Evolutionary conservation across 1,284 basidiomycete genomes (phyloP).

Genomic region (Cryptococcus sp.): DNA sequence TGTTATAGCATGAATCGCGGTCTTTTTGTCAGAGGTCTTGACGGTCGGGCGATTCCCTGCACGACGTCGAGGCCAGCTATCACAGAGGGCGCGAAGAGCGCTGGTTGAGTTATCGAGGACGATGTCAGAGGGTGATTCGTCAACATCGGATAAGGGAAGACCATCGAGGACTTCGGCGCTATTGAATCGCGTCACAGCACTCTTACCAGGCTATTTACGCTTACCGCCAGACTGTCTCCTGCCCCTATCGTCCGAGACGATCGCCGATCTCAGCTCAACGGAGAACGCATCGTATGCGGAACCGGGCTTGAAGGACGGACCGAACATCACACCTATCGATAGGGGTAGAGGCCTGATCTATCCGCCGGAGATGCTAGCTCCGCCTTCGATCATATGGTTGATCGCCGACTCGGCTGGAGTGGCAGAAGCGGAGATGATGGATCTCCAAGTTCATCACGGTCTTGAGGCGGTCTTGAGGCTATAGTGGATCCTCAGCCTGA

Average conservation of each 20-base stretch:
- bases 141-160: background rate
- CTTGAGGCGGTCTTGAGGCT: slow-evolving; percentile 29
- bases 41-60: slow-evolving; percentile 16
- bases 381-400: slow-evolving; percentile 75
- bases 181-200: slow-evolving; percentile 17
- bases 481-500: slow-evolving; percentile 27
- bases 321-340: background rate
- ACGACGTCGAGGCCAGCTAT: slow-evolving; percentile 1
- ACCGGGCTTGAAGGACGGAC: slow-evolving; percentile 10
- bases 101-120: slow-evolving; percentile 8
- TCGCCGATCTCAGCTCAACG: slow-evolving; percentile 74
- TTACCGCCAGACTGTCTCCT: slow-evolving; percentile 25
- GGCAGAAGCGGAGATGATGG: slow-evolving; percentile 44
- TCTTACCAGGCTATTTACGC: slow-evolving; percentile 27
- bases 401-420: slow-evolving; percentile 71
- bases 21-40: slow-evolving; percentile 27
- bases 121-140: background rate
- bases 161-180: slow-evolving; percentile 20
- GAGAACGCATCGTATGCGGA: slow-evolving; percentile 58
- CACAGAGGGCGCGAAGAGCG: background rate
- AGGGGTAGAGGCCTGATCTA: slow-evolving; percentile 66
- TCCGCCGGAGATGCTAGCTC: slow-evolving; percentile 73
- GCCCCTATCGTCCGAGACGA: slow-evolving; percentile 63
- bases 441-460: slow-evolving; percentile 31
- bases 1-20: slow-evolving; percentile 58